Percentiles rank a stretch among this genome's conserved stretches.
phyloP scores from a whole-genome alignment of 495 filamentous ascomycete genomes.

The Penicillium pulvis region DNA sequence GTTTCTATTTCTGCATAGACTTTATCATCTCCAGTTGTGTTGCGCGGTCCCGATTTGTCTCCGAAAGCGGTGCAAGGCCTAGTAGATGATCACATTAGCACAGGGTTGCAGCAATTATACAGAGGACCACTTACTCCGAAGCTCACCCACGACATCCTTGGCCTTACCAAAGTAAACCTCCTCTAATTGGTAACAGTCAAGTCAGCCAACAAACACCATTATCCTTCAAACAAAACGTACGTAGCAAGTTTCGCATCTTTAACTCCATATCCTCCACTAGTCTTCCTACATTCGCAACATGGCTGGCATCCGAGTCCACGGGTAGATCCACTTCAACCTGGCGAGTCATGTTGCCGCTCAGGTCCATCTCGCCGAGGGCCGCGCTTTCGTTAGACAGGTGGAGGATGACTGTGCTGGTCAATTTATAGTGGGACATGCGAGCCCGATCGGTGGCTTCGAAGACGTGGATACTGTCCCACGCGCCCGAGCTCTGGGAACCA shows the following conservation, averaged over 20 bases:
- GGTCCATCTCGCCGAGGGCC: slow-evolving; percentile 83
- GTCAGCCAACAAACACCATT: slow-evolving; percentile 12
- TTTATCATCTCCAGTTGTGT: slow-evolving; percentile 88
- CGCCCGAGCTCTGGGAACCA: slow-evolving; percentile 71
- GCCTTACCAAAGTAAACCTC: slow-evolving; percentile 99
- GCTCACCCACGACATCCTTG: slow-evolving; percentile 97
- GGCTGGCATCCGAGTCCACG: slow-evolving; percentile 86
- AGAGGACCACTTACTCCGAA: slow-evolving; percentile 67
- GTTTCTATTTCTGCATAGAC: slow-evolving; percentile 44
- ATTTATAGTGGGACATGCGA: slow-evolving; percentile 91
- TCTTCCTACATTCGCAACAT: slow-evolving; percentile 92
- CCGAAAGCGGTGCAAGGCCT: slow-evolving; percentile 78
- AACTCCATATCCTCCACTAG: slow-evolving; percentile 99
- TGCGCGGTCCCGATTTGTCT: slow-evolving; percentile 81
- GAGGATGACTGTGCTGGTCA: slow-evolving; percentile 95
- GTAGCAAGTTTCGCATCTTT: slow-evolving; percentile 98
- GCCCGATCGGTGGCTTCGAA: slow-evolving; percentile 93
- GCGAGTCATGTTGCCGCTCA: slow-evolving; percentile 96
- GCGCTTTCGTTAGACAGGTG: slow-evolving; percentile 73
- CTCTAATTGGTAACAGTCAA: slow-evolving; percentile 46
- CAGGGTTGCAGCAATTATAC: slow-evolving; percentile 3
- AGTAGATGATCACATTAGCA: slow-evolving; percentile 7
- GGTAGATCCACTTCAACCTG: slow-evolving; percentile 90
- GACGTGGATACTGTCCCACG: slow-evolving; percentile 98
- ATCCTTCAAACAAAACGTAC: slow-evolving; percentile 38